Conservation (phyloP, 176 grass and related monocot genomes). For the Alloteropsis semialata region DNA sequence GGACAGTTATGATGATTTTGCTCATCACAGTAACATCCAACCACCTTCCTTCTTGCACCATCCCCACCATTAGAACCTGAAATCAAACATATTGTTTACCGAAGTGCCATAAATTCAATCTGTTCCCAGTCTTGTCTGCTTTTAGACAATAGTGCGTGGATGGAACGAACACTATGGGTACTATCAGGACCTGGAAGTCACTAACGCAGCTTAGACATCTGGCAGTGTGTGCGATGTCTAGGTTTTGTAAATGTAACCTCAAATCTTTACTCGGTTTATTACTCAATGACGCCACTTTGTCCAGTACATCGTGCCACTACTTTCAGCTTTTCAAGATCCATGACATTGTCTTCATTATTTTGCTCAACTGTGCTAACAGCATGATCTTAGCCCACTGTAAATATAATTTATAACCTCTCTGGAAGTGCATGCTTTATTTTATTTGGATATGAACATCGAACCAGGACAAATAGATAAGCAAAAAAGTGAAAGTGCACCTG, state of each 20-base stretch:
- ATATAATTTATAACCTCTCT: background rate
- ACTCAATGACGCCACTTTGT: background rate
- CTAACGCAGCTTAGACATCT: background rate
- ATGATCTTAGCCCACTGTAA: background rate
- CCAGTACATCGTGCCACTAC: background rate
- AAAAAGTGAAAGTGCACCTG: background rate
- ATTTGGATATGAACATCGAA: background rate
- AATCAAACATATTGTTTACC: background rate
- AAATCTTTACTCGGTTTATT: background rate
- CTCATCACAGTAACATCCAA: background rate
- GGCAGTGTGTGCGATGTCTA: background rate
- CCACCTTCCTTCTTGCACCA: background rate
- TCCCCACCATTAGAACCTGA: background rate
- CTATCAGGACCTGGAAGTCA: background rate
- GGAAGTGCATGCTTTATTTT: background rate
- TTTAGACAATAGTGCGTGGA: background rate
- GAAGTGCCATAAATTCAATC: background rate
- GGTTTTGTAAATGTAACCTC: background rate
- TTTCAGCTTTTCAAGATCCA: slow-evolving; percentile 1
- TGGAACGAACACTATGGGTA: background rate
- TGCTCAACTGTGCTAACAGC: background rate
- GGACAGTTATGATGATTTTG: background rate
- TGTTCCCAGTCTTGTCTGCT: background rate
- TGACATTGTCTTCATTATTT: background rate
- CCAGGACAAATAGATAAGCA: background rate